Evolutionary conservation across 495 filamentous ascomycete genomes (phyloP).

Genomic region (Xylaria flabelliformis): DNA sequence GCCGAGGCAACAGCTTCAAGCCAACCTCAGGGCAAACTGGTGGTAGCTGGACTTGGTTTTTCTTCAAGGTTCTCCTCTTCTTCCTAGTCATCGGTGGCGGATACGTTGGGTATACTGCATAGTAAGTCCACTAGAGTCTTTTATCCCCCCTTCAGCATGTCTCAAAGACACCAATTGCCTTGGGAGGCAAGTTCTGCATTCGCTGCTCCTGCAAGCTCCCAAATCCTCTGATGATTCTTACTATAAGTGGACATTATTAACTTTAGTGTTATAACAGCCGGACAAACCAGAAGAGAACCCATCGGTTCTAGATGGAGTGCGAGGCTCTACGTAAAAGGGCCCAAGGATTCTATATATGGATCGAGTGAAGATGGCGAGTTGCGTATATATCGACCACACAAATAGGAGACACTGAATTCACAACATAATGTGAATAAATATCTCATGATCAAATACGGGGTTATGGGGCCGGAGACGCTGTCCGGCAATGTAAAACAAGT

Average conservation of each 20-base stretch:
- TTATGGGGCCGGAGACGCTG: conserved; percentile 16
- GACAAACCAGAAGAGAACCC: conserved; percentile 67
- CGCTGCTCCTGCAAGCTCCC: no score
- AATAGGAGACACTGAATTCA: conserved; percentile 11
- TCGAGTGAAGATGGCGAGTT: conserved; percentile 17
- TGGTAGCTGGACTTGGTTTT: conserved; percentile 90
- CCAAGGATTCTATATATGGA: conserved; percentile 8
- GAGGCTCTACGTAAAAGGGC: neutral
- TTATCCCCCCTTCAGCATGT: no score
- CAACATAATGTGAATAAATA: neutral
- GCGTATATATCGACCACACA: conserved; percentile 25
- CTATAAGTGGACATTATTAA: no score
- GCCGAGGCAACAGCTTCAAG: conserved; percentile 46
- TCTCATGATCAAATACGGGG: conserved; percentile 12
- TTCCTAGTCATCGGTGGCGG: conserved; percentile 68
- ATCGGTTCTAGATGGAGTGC: conserved; percentile 70
- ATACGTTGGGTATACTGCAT: conserved; percentile 87
- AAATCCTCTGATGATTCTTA: no score
- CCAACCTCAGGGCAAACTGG: conserved; percentile 46
- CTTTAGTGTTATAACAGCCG: conserved; percentile 42
- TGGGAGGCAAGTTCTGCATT: no score
- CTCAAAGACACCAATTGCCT: no score
- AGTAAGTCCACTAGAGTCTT: conserved; percentile 32
- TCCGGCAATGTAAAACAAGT: conserved; percentile 28
- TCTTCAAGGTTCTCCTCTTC: conserved; percentile 84